Evolutionary conservation across 306 rosid species (phyloP), one percentile per base, ranked within the genome.

Genomic region (Mimosa bimucronata): DNA sequence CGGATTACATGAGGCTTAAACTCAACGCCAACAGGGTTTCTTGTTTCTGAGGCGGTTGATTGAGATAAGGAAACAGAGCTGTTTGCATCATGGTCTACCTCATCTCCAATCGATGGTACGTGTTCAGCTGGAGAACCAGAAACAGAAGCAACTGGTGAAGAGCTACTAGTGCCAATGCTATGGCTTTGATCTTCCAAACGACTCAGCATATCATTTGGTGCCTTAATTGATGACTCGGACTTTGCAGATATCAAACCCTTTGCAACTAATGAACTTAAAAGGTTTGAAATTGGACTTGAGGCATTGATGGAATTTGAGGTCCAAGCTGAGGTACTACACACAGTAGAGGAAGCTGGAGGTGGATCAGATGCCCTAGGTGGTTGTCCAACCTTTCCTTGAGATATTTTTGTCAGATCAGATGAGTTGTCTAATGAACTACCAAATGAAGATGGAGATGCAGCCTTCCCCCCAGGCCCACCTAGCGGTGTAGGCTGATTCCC

Each of bases 221-320:
- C 85, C 62, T 4, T 74, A 58, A 82, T 68, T 11, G 76, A 58
- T 21, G 83, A 61, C 73, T 89, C 97, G 2, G 85, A 69, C 68
- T 90, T 90, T 55, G 97, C 88, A 28, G 93, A 91, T 75, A 94
- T 92, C 83, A 94, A 86, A 68, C 98, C 98, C 85, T 91, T 89
- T 1, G 93, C 97, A 77, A 94, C 98, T 81, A 94, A 87, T 44
- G 97, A 90, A 83, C 92, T 94, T 83, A 94, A 76, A 75, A 94
- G 94, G 88, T 81, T 86, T 73, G 97, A 86, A 86, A 94, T 82
- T 74, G 97, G 94, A 89, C 86, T 84, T 9, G 85, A 76, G 78
- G 75, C 58, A 37, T 73, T 87, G 76, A 73, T 75, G 42, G 74
- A 88, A 77, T 77, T 81, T 66, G 86, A 77, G 80, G 83, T 79